Evolutionary conservation across 2,329 filamentous ascomycete species (phyloP), one percentile per base, ranked within the genome.

Genomic region (Aspergillus eucalypticola): DNA sequence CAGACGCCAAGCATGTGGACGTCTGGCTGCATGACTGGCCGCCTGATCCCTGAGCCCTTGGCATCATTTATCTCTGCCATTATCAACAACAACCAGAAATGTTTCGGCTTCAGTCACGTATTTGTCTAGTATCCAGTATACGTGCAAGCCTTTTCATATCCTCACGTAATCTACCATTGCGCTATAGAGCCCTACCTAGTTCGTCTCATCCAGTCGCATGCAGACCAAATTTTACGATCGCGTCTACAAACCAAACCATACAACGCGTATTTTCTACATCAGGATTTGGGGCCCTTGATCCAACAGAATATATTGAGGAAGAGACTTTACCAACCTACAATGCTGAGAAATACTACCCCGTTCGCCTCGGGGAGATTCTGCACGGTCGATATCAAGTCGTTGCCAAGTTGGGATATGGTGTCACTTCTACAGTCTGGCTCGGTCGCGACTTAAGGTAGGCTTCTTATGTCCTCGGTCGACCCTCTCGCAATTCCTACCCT

Each of bases 381-480:
- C 56, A 69, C 46, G 53, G 56, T 17, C 54, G 65, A 44, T 71
- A 72, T 58, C 66, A 69, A 53, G 53, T 70, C 44, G 60, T 65
- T 11, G 58, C 61, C 4, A 72, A 71, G 53, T 60, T 72, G 42
- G 69, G 69, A 6, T 64, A 66, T 39, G 67, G 68, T 23, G 61
- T 41, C 19, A 66, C 44, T 2, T 49, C 44, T n/a, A 49, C 44
- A 17, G 44, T 49, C 8, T 49, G 44, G 44, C 44, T 49, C 3
- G 44, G 13, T 27, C 44, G 44, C 27, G 27, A 29, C 1, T 4
- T 29, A 29, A 29, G 27, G 27, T 29, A 27, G 25, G 25, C 25
- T 27, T 8, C 25, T 27, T 7, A 27, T 27, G 25, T 27, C 6
- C 8, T 27, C 25, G 25, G 25, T 27, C 25, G 25, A 7, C 25